Evolutionary conservation across 164 flowering plant genomes (phyloP), one percentile per base, ranked within the genome.

Genomic region (Annona squamosa): DNA sequence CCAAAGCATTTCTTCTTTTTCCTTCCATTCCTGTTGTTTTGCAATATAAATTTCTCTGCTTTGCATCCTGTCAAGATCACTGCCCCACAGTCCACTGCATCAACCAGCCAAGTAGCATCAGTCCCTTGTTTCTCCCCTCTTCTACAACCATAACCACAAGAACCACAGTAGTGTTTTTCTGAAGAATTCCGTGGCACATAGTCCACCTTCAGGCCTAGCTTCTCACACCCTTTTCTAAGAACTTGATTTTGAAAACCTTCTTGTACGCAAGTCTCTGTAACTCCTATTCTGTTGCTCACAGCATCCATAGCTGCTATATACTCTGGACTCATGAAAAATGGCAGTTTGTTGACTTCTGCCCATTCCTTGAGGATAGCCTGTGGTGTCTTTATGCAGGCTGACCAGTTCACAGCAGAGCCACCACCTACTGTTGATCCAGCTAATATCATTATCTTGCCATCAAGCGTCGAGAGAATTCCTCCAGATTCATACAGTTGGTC

Each of bases 351-450:
- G 19, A 75, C 77, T 62, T 72, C 79, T 6, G 82, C 74, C 95
- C 95, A 90, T 48, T 90, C 89, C 67, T 70, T 75, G 41, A 86
- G 82, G 37, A 90, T 84, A 61, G 69, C 13, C 18, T 72, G 67
- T 0, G 95, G 95, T 37, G 93, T 90, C 48, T 72, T 85, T 48
- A 90, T 86, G 66, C 76, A 82, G 0, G 95, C 93, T 37, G 95
- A 86, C 93, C 93, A 90, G 78, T 90, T 90, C 47, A 90, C 78
- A 3, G 86, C 91, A 4, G 93, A 85, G 4, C 95, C 93, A 5
- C 95, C 95, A 17, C 95, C 95, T 0, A 90, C 90, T 0, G 89
- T 84, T 68, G 95, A 81, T 41, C 95, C 95, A 3, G 95, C 91
- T 10, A 80, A 41, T 16, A 89, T 71, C 78, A 80, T 43, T 63